Evolutionary conservation across 495 filamentous ascomycete species (phyloP), one percentile per base, ranked within the genome.

Genomic region (Aspergillus ellipticus): DNA sequence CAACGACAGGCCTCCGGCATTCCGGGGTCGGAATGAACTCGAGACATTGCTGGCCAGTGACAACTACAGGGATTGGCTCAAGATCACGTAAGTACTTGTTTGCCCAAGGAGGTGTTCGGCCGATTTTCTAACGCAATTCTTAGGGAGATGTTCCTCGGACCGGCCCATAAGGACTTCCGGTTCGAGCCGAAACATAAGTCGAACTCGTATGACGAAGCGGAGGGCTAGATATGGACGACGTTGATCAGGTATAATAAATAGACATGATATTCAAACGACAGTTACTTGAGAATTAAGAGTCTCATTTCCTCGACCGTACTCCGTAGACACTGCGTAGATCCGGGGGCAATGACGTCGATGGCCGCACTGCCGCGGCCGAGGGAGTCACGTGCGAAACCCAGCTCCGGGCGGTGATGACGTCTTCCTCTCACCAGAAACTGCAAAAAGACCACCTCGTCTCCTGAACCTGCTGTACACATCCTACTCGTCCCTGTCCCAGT

Each of bases 151-250:
- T 97, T 96, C 76, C 82, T 98, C 13, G 94, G 94, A 16, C 90
- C 92, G 31, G 87, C 90, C 24, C 90, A 95, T 54, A 82, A 86
- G 47, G 85, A 89, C 66, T 98, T 97, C 80, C 85, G 87, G 54
- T 98, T 97, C 73, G 86, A 90, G 72, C 94, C 94, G n/a, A 98
- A 98, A 77, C 94, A 98, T 73, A 97, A 96, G 74, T 92, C 89
- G 11, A 96, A 96, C 66, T 81, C 84, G 54, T 96, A 86, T 61
- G 84, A 85, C 61, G 78, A 86, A 57, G 78, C 83, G 0, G 83
- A 88, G 61, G 85, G 85, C 7, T 87, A 66, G 64, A 57, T 21
- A 24, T 49, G 42, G 31, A 51, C 47, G 48, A 13, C 48, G 49
- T 57, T 60, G 20, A 66, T 54, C 41, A 47, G 49, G 35, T 17